Percentiles rank a stretch among this genome's conserved stretches.
These are phyloP conservation scores for Aureobasidium namibiae DNA, from an alignment of 2,329 filamentous ascomycete species.

Conservation along the genomic window DNA sequence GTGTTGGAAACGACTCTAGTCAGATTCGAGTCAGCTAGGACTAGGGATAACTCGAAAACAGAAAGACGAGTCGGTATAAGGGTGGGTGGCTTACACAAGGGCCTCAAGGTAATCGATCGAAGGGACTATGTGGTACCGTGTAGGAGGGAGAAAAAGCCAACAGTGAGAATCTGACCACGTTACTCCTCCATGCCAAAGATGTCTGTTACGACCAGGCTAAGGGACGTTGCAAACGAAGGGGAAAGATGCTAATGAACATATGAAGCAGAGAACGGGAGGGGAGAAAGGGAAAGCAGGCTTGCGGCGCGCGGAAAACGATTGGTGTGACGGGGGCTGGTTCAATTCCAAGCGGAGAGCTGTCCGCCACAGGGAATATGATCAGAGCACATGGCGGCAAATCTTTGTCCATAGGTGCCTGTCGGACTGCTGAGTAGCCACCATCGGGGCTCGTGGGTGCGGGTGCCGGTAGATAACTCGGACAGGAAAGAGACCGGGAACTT, in stretches of 20 bases:
- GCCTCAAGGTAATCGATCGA: neutral
- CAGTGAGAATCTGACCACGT: neutral
- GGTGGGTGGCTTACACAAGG: neutral
- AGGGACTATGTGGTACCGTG: neutral
- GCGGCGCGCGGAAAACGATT: neutral
- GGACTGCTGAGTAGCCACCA: too few species aligned
- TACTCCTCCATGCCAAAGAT: neutral
- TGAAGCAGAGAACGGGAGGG: neutral
- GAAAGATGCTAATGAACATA: neutral
- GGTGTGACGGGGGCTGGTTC: conserved; percentile 1
- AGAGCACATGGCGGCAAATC: neutral
- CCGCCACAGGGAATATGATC: neutral
- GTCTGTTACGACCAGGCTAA: neutral
- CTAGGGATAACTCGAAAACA: neutral
- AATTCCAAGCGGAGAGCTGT: conserved; percentile 7
- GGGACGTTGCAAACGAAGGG: neutral
- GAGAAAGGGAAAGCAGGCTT: neutral
- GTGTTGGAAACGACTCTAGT: neutral
- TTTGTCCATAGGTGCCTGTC: neutral
- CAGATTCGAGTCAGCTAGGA: neutral
- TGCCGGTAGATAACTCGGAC: neutral
- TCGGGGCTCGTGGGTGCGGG: neutral
- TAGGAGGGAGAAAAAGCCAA: neutral
- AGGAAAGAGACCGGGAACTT: neutral
- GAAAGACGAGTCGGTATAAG: neutral